Conservation (phyloP, 306 rosid species). For the Vigna angularis region DNA sequence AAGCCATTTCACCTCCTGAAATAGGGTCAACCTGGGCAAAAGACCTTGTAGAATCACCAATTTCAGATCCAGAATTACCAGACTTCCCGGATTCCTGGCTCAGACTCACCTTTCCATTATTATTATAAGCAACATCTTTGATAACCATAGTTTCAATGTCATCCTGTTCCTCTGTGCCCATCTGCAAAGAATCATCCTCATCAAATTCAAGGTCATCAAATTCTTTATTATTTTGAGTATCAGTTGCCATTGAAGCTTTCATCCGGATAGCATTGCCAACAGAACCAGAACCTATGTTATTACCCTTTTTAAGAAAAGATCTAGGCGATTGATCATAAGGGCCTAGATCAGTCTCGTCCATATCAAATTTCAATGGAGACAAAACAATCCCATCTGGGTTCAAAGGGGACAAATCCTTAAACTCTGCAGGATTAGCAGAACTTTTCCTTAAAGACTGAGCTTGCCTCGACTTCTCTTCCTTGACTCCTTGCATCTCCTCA, state of each 20-base stretch:
- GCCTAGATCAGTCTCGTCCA: slow-evolving; percentile 64
- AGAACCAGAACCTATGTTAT: slow-evolving; percentile 62
- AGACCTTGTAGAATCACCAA: slow-evolving; percentile 70
- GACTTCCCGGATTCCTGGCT: slow-evolving; percentile 79
- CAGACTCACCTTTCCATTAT: slow-evolving; percentile 67
- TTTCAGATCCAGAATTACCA: slow-evolving; percentile 80
- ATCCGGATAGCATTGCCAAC: slow-evolving; percentile 57
- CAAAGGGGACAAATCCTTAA: slow-evolving; percentile 61
- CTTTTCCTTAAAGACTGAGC: slow-evolving; percentile 69
- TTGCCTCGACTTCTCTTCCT: slow-evolving; percentile 81
- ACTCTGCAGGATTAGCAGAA: slow-evolving; percentile 68
- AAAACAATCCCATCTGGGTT: slow-evolving; percentile 70
- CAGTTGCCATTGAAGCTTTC: slow-evolving; percentile 70
- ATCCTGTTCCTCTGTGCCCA: slow-evolving; percentile 66
- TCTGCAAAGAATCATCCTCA: slow-evolving; percentile 66
- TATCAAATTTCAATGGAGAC: slow-evolving; percentile 75
- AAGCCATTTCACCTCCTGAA: slow-evolving; percentile 66
- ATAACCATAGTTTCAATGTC: slow-evolving; percentile 59
- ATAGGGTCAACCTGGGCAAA: slow-evolving; percentile 76
- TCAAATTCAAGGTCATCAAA: slow-evolving; percentile 71
- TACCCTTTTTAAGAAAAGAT: slow-evolving; percentile 74
- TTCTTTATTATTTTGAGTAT: slow-evolving; percentile 59
- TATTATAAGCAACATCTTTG: slow-evolving; percentile 57
- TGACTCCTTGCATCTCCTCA: slow-evolving; percentile 67
- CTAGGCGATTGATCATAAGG: slow-evolving; percentile 59